Conservation (phyloP, 805 yeast genomes). For the Myxozyma geophila region DNA sequence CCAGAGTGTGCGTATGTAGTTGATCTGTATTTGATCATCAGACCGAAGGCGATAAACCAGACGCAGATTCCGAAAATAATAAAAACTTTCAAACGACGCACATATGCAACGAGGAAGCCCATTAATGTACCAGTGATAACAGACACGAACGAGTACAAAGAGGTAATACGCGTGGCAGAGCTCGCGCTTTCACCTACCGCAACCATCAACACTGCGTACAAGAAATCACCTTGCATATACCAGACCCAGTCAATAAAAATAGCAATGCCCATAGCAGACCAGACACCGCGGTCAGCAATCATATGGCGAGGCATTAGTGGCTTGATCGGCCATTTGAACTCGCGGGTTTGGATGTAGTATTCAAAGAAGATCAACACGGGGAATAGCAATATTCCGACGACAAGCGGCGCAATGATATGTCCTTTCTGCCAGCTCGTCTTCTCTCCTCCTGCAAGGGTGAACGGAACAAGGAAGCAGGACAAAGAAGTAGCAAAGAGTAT, state of each 20-base stretch:
- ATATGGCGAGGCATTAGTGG: slow-evolving; percentile 68
- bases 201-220: slow-evolving; percentile 68
- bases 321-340: slow-evolving; percentile 13
- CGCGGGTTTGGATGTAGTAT: slow-evolving; percentile 53
- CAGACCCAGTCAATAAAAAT: slow-evolving; percentile 63
- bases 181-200: slow-evolving; percentile 61
- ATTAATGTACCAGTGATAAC: slow-evolving; percentile 62
- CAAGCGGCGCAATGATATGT: slow-evolving; percentile 68
- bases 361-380: slow-evolving; percentile 71
- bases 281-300: slow-evolving; percentile 70
- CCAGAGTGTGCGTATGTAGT: slow-evolving; percentile 58
- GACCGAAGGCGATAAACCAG: slow-evolving; percentile 67
- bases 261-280: slow-evolving; percentile 68
- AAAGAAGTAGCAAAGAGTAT: slow-evolving; percentile 58
- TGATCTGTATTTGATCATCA: slow-evolving; percentile 61
- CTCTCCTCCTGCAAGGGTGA: slow-evolving; percentile 75
- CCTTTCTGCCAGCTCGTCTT: slow-evolving; percentile 61
- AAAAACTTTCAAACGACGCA: slow-evolving; percentile 61
- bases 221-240: slow-evolving; percentile 71
- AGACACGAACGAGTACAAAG: slow-evolving; percentile 67
- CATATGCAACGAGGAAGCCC: slow-evolving; percentile 57
- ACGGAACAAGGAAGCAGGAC: slow-evolving; percentile 71
- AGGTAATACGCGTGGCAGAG: slow-evolving; percentile 70
- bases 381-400: slow-evolving; percentile 63
- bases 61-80: slow-evolving; percentile 61